Evolutionary conservation across 257 asterid species (phyloP), one percentile per base, ranked within the genome.

Genomic region (Nicotiana knightiana): DNA sequence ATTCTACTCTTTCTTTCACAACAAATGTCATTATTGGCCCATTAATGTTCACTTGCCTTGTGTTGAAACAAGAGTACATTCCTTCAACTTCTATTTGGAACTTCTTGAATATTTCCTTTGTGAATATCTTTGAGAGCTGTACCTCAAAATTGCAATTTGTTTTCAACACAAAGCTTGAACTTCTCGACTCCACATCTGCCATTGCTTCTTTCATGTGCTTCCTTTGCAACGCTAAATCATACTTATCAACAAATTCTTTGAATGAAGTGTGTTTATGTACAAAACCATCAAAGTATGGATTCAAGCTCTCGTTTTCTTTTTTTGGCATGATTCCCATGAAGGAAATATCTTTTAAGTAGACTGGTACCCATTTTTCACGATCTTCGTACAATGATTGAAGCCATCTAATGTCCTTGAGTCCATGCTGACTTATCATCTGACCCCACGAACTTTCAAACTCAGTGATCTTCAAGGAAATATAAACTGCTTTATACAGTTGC

Each of bases 191-290:
- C 46, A 82, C 53, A 82, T 91, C 95, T 32, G 80, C 89, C 82
- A 62, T 80, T 79, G 93, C 90, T 90, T 91, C 93, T 81, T 87
- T 87, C 83, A 82, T 65, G 21, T 86, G 86, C 83, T 85, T 90
- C 84, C 93, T 88, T 77, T 91, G 93, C 59, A 90, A 84, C 0
- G 91, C 90, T 37, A 91, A 85, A 13, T 91, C 95, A 82, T 91
- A 88, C 86, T 89, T 88, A 83, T 91, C 93, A 15, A 91, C 82
- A 82, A 88, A 87, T 82, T 91, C 92, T 82, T 90, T 88, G 24
- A 90, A 82, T 37, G 92, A 88, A 63, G 95, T 91, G 82, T 87
- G 91, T 81, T 91, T 91, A 81, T 88, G 90, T 58, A 90, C 90
- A 83, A 88, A 91, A 65, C 90, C 93, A 70, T 91, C 86, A 80